These are phyloP conservation scores for Sporothrix brunneoviolacea DNA, from an alignment of 2,329 filamentous ascomycete genomes.

Conservation along the genomic window DNA sequence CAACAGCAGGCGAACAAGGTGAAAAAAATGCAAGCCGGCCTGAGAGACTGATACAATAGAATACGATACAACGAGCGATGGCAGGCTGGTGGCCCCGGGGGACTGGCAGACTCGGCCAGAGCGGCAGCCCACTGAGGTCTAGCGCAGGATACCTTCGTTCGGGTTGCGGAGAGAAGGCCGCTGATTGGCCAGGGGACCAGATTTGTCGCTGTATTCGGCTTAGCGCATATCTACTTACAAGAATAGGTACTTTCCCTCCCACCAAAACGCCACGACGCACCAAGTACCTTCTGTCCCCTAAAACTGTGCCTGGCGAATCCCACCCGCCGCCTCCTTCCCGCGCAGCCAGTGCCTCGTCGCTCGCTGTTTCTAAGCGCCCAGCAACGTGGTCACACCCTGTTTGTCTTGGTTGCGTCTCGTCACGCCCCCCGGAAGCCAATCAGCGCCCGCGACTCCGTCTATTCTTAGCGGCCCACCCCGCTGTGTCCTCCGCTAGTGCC, in stretches of 20 bases:
- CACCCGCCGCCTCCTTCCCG: neutral
- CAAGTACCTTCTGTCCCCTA: neutral
- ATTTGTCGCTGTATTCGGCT: neutral
- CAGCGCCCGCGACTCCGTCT: neutral
- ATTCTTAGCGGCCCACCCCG: constrained; percentile 17
- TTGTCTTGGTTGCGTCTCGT: constrained; percentile 14
- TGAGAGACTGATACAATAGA: too few species aligned
- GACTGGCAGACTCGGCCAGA: too few species aligned
- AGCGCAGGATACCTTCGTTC: too few species aligned
- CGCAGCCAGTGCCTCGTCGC: neutral
- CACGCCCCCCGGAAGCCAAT: constrained; percentile 13
- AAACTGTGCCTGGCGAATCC: constrained; percentile 7
- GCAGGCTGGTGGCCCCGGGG: too few species aligned
- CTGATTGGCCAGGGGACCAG: too few species aligned
- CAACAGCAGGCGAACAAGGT: too few species aligned
- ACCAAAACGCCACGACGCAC: neutral
- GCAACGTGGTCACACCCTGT: constrained; percentile 11
- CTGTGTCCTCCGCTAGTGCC: constrained; percentile 9
- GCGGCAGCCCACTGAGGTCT: too few species aligned
- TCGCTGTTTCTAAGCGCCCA: constrained; percentile 18
- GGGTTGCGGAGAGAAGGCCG: too few species aligned
- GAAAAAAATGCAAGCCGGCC: too few species aligned
- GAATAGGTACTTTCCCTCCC: neutral
- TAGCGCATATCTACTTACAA: neutral
- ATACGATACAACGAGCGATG: too few species aligned